Base-by-base conservation (phyloP, 306 rosid genomes). In the Lathyrus oleraceus region DNA sequence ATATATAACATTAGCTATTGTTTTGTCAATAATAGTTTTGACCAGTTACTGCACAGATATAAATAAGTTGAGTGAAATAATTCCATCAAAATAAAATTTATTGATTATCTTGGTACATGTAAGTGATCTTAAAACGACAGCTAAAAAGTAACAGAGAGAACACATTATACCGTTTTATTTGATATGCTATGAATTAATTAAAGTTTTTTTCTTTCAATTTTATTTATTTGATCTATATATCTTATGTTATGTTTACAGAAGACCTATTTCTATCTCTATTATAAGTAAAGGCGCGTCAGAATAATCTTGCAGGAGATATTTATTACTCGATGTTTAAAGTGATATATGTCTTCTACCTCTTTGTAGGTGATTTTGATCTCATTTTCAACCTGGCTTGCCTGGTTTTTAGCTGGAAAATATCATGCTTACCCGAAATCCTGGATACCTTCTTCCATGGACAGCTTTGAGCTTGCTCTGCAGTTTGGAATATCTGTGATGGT, bases 401-500 rank as follows among this genome's bases (percentile, higher is more conserved):
- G 96, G 98, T 85, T 81, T 74, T 82, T 92, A 44, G 87, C 91
- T 14, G 98, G 96, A 71, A 86, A 62, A 78, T 83, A 75, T 63
- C 81, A 88, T 21, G 78, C 80, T 52, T 92, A 92, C 64, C 95
- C 98, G 0, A 77, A 60, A 54, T 85, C 92, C 19, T 88, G 98
- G 96, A 80, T 92, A 48, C 96, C 98, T 17, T 78, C 88, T 67
- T 87, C 96, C 11, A 88, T 89, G 81, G 91, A 89, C 67, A 85
- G 93, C 71, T 92, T 89, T 59, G 93, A 92, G 83, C 91, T 92
- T 56, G 96, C 98, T 19, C 85, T 92, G 42, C 98, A 92, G 77
- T 92, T 92, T 80, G 98, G 96, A 20, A 92, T 92, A 13, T 88
- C 98, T 44, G 96, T 89, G 56, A 89, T 92, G 95, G 98, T 92